Conservation (phyloP, 352 stramenopile species). For the Globisporangium echinulatum region DNA sequence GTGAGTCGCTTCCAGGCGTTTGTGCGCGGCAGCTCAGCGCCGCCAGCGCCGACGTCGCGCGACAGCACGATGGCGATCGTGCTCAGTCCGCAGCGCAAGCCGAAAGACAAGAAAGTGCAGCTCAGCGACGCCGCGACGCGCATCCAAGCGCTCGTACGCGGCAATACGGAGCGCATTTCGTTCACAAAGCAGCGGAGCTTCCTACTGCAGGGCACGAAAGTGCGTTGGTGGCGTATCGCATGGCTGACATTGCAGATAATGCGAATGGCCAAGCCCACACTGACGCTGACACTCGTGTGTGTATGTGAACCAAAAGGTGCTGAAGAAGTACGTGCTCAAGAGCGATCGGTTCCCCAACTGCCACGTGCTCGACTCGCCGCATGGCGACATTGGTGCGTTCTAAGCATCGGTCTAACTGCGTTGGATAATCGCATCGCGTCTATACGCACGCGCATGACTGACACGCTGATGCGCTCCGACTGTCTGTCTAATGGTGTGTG, state of each 20-base stretch:
- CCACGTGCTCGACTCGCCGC: slow-evolving; percentile 53
- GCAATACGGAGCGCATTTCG: slow-evolving; percentile 39
- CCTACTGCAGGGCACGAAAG: slow-evolving; percentile 66
- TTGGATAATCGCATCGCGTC: no score
- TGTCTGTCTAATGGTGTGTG: neutral
- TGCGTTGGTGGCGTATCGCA: slow-evolving; percentile 8
- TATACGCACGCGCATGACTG: no score
- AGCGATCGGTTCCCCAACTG: slow-evolving; percentile 74
- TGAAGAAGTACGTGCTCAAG: slow-evolving; percentile 85
- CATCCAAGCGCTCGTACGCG: slow-evolving; percentile 67
- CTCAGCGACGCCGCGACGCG: slow-evolving; percentile 41
- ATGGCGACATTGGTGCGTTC: slow-evolving; percentile 58
- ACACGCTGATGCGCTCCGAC: neutral
- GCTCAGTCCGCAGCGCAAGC: slow-evolving; percentile 1
- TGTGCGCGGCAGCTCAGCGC: slow-evolving; percentile 14
- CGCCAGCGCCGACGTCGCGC: neutral
- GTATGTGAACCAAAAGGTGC: slow-evolving; percentile 24
- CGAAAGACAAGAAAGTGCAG: slow-evolving; percentile 3
- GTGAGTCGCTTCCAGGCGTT: slow-evolving; percentile 30
- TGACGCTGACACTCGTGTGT: neutral
- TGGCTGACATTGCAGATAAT: neutral
- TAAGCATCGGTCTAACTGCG: neutral
- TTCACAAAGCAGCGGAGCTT: slow-evolving; percentile 51
- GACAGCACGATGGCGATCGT: neutral
- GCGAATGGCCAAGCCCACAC: neutral